phyloP scores from a whole-genome alignment of 2,329 filamentous ascomycete species.

The Hypoxylon sp. region DNA sequence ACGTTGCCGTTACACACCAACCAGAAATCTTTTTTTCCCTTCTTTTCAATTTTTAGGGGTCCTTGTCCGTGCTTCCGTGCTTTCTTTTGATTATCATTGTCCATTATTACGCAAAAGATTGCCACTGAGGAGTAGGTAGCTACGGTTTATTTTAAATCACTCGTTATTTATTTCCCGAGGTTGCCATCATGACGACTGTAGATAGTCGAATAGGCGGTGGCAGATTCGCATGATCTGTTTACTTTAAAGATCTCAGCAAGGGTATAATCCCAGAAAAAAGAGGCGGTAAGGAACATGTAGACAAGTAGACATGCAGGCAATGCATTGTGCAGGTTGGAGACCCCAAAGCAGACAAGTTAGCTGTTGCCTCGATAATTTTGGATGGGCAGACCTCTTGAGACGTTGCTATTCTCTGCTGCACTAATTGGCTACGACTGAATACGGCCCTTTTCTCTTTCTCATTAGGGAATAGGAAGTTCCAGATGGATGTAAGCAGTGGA shows the following conservation, averaged over 20 bases:
- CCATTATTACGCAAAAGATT: conserved; percentile 45
- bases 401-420: conserved; percentile 8
- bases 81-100: conserved; percentile 28
- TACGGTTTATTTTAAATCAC: conserved; percentile 11
- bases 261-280: conserved; percentile 23
- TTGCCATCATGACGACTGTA: conserved; percentile 10
- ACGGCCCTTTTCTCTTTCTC: conserved; percentile 14
- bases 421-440: conserved; percentile 6
- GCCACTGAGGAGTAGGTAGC: conserved; percentile 33
- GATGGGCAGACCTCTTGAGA: conserved; percentile 17
- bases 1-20: conserved; percentile 31
- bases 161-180: conserved; percentile 33
- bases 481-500: conserved; percentile 27
- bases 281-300: conserved; percentile 30
- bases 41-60: conserved; percentile 40
- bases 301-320: conserved; percentile 43
- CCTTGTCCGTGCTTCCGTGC: conserved; percentile 37
- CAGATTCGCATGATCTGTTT: conserved; percentile 45
- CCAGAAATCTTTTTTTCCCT: conserved; percentile 33
- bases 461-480: conserved; percentile 18
- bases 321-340: conserved; percentile 46
- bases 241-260: conserved; percentile 37
- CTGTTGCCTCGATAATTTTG: conserved; percentile 4
- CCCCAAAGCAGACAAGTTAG: conserved; percentile 25
- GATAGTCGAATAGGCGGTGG: conserved; percentile 28